Conservation (phyloP, 2,329 filamentous ascomycete species). For the Sarocladiaceae sp. region DNA sequence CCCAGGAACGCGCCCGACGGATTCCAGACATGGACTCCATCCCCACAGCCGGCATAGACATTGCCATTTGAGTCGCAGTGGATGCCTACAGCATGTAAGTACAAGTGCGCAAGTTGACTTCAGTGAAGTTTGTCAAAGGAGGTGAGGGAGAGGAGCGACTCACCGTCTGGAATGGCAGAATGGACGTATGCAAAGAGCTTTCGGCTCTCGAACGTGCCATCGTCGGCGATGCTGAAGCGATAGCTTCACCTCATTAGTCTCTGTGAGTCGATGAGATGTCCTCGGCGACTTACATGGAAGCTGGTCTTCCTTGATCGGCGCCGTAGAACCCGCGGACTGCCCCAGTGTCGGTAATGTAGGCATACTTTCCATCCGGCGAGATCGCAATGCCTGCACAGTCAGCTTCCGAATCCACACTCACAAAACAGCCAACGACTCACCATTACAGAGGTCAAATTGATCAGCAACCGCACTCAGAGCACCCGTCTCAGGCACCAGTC, state of each 20-base stretch:
- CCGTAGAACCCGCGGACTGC: constrained; percentile 40
- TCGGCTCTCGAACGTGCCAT: constrained; percentile 43
- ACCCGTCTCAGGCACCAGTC: constrained; percentile 45
- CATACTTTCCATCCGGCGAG: constrained; percentile 44
- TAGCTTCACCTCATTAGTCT: constrained; percentile 28
- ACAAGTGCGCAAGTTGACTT: too few relatives aligned
- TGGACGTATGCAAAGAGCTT: constrained; percentile 54
- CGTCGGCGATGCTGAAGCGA: constrained; percentile 38
- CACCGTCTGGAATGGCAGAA: constrained; percentile 54
- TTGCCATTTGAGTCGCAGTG: constrained; percentile 52
- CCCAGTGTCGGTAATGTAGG: constrained; percentile 57
- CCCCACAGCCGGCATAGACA: constrained; percentile 46
- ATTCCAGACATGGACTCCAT: constrained; percentile 47
- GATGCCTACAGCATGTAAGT: constrained; percentile 35
- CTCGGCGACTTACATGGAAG: constrained; percentile 43
- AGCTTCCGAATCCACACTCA: too few relatives aligned
- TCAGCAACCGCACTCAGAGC: constrained; percentile 53
- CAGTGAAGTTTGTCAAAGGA: background rate
- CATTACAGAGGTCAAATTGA: constrained; percentile 52
- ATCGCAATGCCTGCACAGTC: constrained; percentile 45
- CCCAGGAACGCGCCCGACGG: constrained; percentile 42
- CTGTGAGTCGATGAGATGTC: background rate
- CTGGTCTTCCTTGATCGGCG: constrained; percentile 32
- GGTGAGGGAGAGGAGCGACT: background rate
- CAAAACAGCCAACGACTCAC: constrained; percentile 17